phyloP scores from a whole-genome alignment of 1,284 basidiomycete genomes.

The Albatrellus sp. region DNA sequence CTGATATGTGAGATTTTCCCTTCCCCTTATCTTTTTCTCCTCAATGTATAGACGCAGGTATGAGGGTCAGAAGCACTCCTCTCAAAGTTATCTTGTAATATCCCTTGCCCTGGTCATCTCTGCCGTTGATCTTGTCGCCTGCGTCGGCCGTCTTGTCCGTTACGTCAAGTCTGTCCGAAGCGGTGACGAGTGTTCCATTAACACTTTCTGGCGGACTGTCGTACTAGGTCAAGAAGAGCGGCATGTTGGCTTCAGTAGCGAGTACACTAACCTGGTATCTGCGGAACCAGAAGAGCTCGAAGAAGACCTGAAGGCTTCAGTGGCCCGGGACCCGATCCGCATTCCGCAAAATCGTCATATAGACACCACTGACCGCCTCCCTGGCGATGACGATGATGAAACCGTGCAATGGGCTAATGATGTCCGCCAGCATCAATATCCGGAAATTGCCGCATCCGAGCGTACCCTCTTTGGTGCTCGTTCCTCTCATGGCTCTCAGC shows the following conservation, averaged over 20 bases:
- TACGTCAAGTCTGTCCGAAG: conserved; percentile 26
- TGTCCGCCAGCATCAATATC: conserved; percentile 22
- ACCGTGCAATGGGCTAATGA: conserved; percentile 24
- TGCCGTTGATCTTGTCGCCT: conserved; percentile 38
- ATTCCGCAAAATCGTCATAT: conserved; percentile 12
- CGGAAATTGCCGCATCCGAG: conserved; percentile 39
- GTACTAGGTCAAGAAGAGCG: conserved; percentile 34
- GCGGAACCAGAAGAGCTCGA: conserved; percentile 37
- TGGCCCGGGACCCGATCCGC: not conserved
- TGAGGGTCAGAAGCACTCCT: conserved; percentile 48
- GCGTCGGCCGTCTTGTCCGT: conserved; percentile 32
- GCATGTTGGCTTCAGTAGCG: conserved; percentile 13
- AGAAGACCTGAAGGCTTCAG: conserved; percentile 13
- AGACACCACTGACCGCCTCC: conserved; percentile 12
- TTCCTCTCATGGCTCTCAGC: conserved; percentile 26
- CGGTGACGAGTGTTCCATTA: conserved; percentile 31
- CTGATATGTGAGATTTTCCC: conserved; percentile 51
- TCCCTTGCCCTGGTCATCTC: conserved; percentile 44
- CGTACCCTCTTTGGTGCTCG: conserved; percentile 37
- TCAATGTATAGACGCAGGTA: conserved; percentile 35
- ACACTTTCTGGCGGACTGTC: conserved; percentile 41
- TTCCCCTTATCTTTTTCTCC: not conserved
- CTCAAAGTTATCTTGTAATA: conserved; percentile 52
- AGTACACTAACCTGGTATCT: conserved; percentile 41
- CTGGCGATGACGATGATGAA: conserved; percentile 24